Evolutionary conservation across 2,329 filamentous ascomycete genomes (phyloP).

Genomic region (Colletotrichum chlorophyti): DNA sequence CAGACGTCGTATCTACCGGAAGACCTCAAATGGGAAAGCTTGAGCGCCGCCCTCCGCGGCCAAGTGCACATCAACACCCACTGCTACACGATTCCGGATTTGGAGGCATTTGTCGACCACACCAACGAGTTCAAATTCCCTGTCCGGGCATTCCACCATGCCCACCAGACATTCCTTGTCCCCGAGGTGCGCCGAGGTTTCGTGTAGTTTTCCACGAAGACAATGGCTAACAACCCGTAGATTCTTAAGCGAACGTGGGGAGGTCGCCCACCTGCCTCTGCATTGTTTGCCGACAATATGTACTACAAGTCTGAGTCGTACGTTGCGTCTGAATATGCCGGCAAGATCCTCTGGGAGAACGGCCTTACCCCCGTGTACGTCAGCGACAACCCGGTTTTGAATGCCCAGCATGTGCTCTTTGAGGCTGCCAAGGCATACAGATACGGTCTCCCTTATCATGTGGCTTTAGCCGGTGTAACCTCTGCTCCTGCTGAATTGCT

Average conservation of each 20-base stretch:
- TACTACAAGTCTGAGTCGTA: conserved; percentile 75
- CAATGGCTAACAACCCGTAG: conserved; percentile 34
- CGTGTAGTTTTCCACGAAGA: background rate
- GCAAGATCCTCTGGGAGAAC: conserved; percentile 69
- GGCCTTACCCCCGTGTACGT: conserved; percentile 72
- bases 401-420: conserved; percentile 73
- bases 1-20: conserved; percentile 66
- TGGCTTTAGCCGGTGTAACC: conserved; percentile 64
- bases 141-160: conserved; percentile 73
- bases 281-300: conserved; percentile 76
- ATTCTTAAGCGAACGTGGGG: conserved; percentile 65
- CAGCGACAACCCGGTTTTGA: conserved; percentile 74
- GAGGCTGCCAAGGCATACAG: conserved; percentile 67
- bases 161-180: conserved; percentile 70
- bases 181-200: conserved; percentile 58
- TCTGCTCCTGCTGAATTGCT: conserved; percentile 64
- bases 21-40: conserved; percentile 68
- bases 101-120: conserved; percentile 74
- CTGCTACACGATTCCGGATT: conserved; percentile 73
- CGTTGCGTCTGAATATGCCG: conserved; percentile 68
- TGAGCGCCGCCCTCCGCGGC: conserved; percentile 68
- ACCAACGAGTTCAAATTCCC: conserved; percentile 76
- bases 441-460: conserved; percentile 67
- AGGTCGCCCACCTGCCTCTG: conserved; percentile 59
- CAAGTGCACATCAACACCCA: conserved; percentile 75